Conservation (phyloP, 495 filamentous ascomycete species). For the Eremomyces bilateralis region DNA sequence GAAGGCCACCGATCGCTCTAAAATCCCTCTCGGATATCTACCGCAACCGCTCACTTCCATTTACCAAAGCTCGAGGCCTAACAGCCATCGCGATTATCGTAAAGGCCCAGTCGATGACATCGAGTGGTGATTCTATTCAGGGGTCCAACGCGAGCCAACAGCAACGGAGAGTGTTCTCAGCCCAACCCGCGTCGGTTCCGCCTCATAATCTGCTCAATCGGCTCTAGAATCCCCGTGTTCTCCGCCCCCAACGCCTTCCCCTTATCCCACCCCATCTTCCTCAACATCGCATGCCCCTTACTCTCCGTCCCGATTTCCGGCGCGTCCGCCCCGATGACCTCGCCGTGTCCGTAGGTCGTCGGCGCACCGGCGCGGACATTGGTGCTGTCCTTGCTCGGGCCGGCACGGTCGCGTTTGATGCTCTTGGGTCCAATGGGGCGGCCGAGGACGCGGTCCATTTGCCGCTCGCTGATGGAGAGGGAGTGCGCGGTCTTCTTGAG, state of each 20-base stretch:
- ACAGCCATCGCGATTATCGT: too few species aligned
- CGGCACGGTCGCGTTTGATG: not conserved
- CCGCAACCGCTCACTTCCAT: too few species aligned
- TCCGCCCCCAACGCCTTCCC: slow-evolving; percentile 77
- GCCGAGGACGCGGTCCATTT: slow-evolving; percentile 13
- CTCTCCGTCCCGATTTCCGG: slow-evolving; percentile 72
- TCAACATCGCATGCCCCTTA: slow-evolving; percentile 66
- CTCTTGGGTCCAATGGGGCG: not conserved
- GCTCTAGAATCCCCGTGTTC: slow-evolving; percentile 73
- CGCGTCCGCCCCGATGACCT: slow-evolving; percentile 66
- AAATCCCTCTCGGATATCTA: too few species aligned
- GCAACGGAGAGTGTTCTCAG: too few species aligned
- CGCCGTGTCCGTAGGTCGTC: slow-evolving; percentile 56
- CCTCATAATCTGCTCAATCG: slow-evolving; percentile 76
- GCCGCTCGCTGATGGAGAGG: slow-evolving; percentile 23
- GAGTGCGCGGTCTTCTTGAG: slow-evolving; percentile 54
- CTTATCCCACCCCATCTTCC: slow-evolving; percentile 92
- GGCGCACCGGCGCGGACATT: slow-evolving; percentile 21
- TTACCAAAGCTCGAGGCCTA: too few species aligned
- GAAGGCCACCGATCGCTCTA: too few species aligned
- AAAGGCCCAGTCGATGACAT: too few species aligned
- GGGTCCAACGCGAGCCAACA: too few species aligned
- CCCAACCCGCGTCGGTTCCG: too few species aligned
- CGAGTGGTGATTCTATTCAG: too few species aligned
- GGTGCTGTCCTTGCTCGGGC: slow-evolving; percentile 1